Evolutionary conservation across 2,329 filamentous ascomycete genomes (phyloP).

Genomic region (Trichoderma gracile): DNA sequence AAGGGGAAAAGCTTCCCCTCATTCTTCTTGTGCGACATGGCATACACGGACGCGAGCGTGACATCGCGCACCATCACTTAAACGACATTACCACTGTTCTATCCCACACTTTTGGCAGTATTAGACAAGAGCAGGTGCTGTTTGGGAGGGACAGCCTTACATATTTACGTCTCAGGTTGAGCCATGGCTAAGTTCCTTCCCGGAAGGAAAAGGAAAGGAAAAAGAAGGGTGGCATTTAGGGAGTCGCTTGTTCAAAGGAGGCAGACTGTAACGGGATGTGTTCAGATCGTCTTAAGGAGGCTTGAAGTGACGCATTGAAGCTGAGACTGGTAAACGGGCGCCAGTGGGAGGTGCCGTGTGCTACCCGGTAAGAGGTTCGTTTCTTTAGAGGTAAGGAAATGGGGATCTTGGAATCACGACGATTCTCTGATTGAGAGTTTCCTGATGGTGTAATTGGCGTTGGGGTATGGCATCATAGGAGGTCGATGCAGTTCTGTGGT

Average conservation of each 20-base stretch:
- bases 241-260: neutral
- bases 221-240: constrained; percentile 1
- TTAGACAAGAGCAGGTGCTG: no score
- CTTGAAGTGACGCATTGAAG: neutral
- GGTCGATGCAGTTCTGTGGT: no score
- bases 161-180: constrained; percentile 11
- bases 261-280: constrained; percentile 5
- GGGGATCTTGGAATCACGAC: no score
- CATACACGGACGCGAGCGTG: neutral
- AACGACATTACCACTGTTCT: neutral
- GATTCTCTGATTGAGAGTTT: neutral
- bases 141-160: constrained; percentile 16
- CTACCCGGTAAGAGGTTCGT: constrained; percentile 5
- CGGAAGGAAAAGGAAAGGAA: neutral
- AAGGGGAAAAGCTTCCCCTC: no score
- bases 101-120: neutral
- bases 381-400: no score
- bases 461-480: no score
- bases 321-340: neutral
- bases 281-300: neutral
- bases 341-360: neutral
- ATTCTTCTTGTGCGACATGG: neutral
- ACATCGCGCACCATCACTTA: constrained; percentile 20
- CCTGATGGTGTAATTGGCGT: neutral
- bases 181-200: constrained; percentile 12